Evolutionary conservation across 306 rosid genomes (phyloP).

Genomic region (Nissolia schottii): DNA sequence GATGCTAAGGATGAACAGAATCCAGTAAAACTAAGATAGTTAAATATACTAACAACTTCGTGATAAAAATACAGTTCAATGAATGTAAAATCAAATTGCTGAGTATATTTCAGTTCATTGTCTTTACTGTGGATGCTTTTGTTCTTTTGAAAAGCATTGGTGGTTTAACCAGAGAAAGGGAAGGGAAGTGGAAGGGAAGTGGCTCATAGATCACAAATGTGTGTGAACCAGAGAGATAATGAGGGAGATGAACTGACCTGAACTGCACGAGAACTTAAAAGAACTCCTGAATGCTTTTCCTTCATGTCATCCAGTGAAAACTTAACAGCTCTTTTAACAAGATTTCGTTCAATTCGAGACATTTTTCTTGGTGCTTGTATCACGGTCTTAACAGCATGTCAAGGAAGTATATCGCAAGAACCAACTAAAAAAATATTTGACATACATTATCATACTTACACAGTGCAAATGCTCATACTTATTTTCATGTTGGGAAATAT

Average conservation of each 20-base stretch:
- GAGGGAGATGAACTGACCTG: conserved; percentile 45
- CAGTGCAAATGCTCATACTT: background rate
- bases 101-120: background rate
- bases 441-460: background rate
- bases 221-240: background rate
- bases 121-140: background rate
- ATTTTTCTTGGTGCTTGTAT: conserved; percentile 39
- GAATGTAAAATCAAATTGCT: background rate
- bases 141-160: background rate
- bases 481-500: background rate
- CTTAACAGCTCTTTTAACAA: conserved; percentile 58
- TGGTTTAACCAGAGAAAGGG: background rate
- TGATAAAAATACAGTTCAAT: background rate
- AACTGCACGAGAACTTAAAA: conserved; percentile 72
- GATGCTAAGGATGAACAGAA: background rate
- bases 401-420: conserved; percentile 46
- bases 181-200: too few species aligned
- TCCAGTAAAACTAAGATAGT: background rate
- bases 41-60: background rate
- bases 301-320: conserved; percentile 81
- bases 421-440: background rate
- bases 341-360: conserved; percentile 46
- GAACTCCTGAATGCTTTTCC: conserved; percentile 62
- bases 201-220: background rate
- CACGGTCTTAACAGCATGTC: conserved; percentile 44